Base-by-base conservation (phyloP, 1,284 basidiomycete species). In the Paramarasmius palmivorus region DNA sequence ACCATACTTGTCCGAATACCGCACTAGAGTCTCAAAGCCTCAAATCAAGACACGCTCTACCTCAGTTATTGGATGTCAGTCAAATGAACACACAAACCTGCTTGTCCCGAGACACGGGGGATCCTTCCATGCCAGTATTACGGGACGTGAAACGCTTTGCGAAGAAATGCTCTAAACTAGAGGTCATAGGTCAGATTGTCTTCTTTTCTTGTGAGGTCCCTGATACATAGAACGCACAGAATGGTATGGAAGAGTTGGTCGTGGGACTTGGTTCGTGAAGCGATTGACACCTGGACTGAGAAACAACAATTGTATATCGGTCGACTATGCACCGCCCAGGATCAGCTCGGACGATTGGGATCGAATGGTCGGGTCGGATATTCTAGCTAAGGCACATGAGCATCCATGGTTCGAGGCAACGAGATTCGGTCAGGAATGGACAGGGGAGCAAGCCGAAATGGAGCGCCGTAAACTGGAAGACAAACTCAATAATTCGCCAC, bases 131-230 rank as follows among this genome's bases (percentile, higher is more conserved):
- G 55, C 72, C 71, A 2, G 63, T 64, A 9, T 49, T 69, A 32
- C 62, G 72, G 44, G 72, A 74, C 50, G 62, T 74, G 48, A 71
- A 70, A 51, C 66, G 70, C 38, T 70, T 74, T 55, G 67, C 67
- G 34, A 65, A 68, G 47, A 68, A 69, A 52, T 72, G 66, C 50
- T 63, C 68, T 9, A 63, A 61, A 53, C 54, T 74, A 25, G 56
- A 59, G 23, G 32, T 63, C 34, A 52, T 73, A 44, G 68, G 69
- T 71, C 55, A 38, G 63, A 57, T 20, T 38, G 37, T 23, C 42
- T 48, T 19, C 19, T 25, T 22, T 50, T 17, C 44, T 36, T 23
- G 22, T 37, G n/a, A n/a, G n/a, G n/a, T n/a, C n/a, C n/a, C n/a
- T 40, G 12, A 25, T 47, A 34, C 17, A 37, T 22, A 50, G 25